Percentiles rank a stretch among this genome's conserved stretches.
phyloP scores from a whole-genome alignment of 164 flowering plant genomes.

The Nymphaea colorata region DNA sequence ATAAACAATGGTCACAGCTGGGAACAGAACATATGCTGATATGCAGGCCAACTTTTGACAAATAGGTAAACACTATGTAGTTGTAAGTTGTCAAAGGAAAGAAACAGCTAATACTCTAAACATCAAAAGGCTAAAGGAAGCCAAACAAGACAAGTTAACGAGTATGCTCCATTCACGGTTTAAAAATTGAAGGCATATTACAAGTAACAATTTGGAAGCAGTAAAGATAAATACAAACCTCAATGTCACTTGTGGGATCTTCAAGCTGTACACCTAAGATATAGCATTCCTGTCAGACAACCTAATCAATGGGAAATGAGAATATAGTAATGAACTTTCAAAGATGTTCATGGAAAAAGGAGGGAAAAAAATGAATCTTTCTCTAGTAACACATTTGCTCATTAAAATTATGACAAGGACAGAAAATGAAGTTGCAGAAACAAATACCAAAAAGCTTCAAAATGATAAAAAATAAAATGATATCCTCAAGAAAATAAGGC shows the following conservation, averaged over 20 bases:
- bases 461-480: neutral
- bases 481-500: neutral
- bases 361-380: neutral
- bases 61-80: no score
- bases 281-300: constrained; percentile 68
- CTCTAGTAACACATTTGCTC: neutral
- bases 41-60: no score
- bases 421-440: no score
- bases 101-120: neutral
- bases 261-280: constrained; percentile 67
- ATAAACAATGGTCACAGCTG: no score
- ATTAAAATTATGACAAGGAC: neutral
- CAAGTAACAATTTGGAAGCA: neutral
- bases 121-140: neutral
- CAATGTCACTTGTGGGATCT: constrained; percentile 36
- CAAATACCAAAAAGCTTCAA: neutral
- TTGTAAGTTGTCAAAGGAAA: constrained; percentile 5
- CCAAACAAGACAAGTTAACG: neutral
- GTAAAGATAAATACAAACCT: constrained; percentile 40
- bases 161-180: neutral
- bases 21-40: no score
- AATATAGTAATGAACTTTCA: constrained; percentile 19
- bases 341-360: constrained; percentile 1
- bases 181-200: neutral
- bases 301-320: constrained; percentile 45